phyloP scores from a whole-genome alignment of 2,329 filamentous ascomycete genomes.

The Penicillium hordei region DNA sequence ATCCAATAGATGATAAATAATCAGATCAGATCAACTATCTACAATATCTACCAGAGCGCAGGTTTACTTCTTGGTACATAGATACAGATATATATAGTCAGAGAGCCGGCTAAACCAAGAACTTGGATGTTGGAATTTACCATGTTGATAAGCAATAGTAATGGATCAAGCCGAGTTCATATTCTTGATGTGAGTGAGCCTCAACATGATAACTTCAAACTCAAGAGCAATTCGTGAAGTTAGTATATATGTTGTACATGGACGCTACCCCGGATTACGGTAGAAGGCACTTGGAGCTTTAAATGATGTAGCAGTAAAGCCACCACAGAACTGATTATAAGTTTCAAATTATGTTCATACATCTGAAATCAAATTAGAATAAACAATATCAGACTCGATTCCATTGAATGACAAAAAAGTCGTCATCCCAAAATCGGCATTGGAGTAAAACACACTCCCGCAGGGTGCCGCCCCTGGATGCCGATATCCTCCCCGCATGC shows the following conservation, averaged over 20 bases:
- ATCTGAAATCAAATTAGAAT: neutral
- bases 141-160: neutral
- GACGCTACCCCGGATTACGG: neutral
- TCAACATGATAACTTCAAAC: neutral
- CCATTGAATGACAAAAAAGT: neutral
- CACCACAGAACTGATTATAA: neutral
- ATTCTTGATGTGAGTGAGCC: neutral
- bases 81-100: neutral
- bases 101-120: neutral
- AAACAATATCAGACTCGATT: neutral
- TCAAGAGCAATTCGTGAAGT: neutral
- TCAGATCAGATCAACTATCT: neutral
- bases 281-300: neutral
- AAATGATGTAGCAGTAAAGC: no score
- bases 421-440: neutral
- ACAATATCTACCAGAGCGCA: neutral
- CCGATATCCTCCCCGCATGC: constrained; percentile 20
- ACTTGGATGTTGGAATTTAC: neutral
- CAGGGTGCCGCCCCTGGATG: constrained; percentile 23
- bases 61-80: neutral
- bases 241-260: neutral
- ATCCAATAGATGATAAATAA: neutral
- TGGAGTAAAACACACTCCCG: constrained; percentile 3
- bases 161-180: neutral
- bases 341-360: neutral